A percentile compares a stretch with the other conserved stretches of the same genome.
These are phyloP conservation scores for Capsella bursapastoris DNA, from an alignment of 345 rosid species.

Conservation along the genomic window DNA sequence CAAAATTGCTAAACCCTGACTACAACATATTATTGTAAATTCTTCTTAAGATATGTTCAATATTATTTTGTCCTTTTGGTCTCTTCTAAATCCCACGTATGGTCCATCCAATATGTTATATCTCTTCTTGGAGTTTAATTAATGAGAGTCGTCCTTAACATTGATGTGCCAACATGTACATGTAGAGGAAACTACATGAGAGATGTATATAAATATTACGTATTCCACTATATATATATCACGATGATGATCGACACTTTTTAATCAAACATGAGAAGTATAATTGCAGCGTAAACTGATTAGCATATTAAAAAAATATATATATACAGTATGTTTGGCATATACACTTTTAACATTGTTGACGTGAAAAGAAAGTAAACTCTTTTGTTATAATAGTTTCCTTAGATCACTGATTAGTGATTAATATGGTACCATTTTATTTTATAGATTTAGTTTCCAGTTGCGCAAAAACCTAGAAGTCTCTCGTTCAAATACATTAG, in stretches of 20 bases:
- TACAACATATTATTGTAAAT: slow-evolving; percentile 47
- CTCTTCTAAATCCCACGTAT: slow-evolving; percentile 36
- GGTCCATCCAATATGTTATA: slow-evolving; percentile 44
- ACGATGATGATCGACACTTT: neutral
- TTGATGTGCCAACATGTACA: slow-evolving; percentile 36
- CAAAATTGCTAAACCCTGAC: slow-evolving; percentile 46
- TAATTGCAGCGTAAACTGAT: neutral
- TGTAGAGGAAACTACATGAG: slow-evolving; percentile 19
- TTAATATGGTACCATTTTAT: too few species aligned
- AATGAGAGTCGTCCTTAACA: slow-evolving; percentile 41
- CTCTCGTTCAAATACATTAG: too few species aligned
- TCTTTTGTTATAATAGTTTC: too few species aligned
- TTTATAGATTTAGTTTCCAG: too few species aligned
- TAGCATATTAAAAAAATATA: too few species aligned
- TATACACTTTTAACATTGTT: too few species aligned
- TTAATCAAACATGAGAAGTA: neutral
- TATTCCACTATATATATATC: neutral
- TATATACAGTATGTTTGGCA: too few species aligned
- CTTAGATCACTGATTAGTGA: too few species aligned
- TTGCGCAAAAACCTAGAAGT: too few species aligned
- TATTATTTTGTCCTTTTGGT: slow-evolving; percentile 46
- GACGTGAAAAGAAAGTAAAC: too few species aligned
- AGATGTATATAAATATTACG: neutral
- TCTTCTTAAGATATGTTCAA: slow-evolving; percentile 40
- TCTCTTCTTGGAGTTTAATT: slow-evolving; percentile 42